Conservation (phyloP, 495 filamentous ascomycete species). For the Aspergillus biplanus region DNA sequence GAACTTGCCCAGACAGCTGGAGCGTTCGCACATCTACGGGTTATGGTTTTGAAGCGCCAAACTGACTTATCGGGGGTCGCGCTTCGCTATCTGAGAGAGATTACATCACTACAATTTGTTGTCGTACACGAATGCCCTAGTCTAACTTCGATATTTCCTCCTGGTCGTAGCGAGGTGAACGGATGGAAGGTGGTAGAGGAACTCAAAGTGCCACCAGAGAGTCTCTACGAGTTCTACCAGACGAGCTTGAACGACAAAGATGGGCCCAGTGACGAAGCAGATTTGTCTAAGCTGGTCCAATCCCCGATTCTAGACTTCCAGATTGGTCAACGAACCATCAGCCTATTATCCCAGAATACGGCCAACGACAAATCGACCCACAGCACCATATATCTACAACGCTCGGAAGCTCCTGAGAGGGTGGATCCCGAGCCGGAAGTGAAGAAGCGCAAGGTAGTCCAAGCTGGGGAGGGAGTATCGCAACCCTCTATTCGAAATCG, state of each 20-base stretch:
- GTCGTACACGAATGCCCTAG: slow-evolving; percentile 31
- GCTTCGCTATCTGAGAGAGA: slow-evolving; percentile 29
- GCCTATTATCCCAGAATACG: neutral
- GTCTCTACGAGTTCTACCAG: slow-evolving; percentile 26
- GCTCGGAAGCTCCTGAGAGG: slow-evolving; percentile 12
- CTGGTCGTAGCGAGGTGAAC: slow-evolving; percentile 4
- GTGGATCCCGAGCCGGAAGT: slow-evolving; percentile 12
- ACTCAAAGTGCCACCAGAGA: slow-evolving; percentile 9
- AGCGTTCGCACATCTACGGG: slow-evolving; percentile 39
- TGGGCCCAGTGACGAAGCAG: neutral
- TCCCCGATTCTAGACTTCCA: slow-evolving; percentile 31
- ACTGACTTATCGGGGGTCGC: slow-evolving; percentile 24
- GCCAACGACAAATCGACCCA: neutral
- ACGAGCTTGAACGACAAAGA: slow-evolving; percentile 3
- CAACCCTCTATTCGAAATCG: slow-evolving; percentile 4
- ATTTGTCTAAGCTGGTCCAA: slow-evolving; percentile 1
- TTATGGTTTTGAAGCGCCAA: slow-evolving; percentile 39
- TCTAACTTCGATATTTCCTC: slow-evolving; percentile 3
- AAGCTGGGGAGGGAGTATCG: neutral
- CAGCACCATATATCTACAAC: slow-evolving; percentile 20
- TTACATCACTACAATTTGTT: slow-evolving; percentile 38
- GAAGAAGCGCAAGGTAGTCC: slow-evolving; percentile 20
- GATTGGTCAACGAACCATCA: slow-evolving; percentile 21
- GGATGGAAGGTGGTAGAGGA: slow-evolving; percentile 9
- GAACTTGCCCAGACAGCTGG: slow-evolving; percentile 33